phyloP scores from a whole-genome alignment of 495 filamentous ascomycete genomes.

The Platismatia glauca region DNA sequence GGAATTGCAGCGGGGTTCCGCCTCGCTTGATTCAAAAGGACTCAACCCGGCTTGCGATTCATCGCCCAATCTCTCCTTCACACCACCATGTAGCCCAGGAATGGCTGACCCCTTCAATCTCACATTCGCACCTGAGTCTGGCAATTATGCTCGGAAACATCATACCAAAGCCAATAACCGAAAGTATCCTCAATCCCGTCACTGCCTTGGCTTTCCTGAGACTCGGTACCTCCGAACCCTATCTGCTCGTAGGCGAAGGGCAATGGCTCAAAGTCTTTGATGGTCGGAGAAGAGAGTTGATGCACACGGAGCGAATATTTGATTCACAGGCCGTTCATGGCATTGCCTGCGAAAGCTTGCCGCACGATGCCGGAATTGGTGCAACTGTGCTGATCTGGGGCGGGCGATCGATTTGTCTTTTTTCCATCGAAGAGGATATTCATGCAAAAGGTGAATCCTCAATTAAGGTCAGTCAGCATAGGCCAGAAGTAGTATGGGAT shows the following conservation, averaged over 20 bases:
- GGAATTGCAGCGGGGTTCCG: background rate
- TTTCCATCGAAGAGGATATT: background rate
- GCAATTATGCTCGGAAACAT: background rate
- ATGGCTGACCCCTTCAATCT: background rate
- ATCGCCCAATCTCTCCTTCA: background rate
- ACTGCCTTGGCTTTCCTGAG: slow-evolving; percentile 20
- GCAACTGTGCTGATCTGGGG: slow-evolving; percentile 47
- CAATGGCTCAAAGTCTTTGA: slow-evolving; percentile 57
- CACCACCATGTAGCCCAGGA: background rate
- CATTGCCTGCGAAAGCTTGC: slow-evolving; percentile 34
- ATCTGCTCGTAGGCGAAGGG: slow-evolving; percentile 66
- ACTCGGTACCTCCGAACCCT: background rate
- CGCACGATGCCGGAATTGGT: slow-evolving; percentile 13
- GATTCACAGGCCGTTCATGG: slow-evolving; percentile 59
- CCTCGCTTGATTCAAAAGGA: background rate
- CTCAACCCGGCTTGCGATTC: background rate
- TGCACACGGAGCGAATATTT: slow-evolving; percentile 45
- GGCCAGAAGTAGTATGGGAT: slow-evolving; percentile 20
- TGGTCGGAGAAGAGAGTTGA: slow-evolving; percentile 17
- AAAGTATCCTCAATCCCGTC: slow-evolving; percentile 2
- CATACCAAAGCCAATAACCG: background rate
- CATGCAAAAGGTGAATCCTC: background rate
- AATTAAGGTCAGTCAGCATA: background rate
- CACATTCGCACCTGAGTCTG: background rate
- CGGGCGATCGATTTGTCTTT: slow-evolving; percentile 30